Conservation (phyloP, 2,329 filamentous ascomycete genomes). For the Thelonectria rubi region DNA sequence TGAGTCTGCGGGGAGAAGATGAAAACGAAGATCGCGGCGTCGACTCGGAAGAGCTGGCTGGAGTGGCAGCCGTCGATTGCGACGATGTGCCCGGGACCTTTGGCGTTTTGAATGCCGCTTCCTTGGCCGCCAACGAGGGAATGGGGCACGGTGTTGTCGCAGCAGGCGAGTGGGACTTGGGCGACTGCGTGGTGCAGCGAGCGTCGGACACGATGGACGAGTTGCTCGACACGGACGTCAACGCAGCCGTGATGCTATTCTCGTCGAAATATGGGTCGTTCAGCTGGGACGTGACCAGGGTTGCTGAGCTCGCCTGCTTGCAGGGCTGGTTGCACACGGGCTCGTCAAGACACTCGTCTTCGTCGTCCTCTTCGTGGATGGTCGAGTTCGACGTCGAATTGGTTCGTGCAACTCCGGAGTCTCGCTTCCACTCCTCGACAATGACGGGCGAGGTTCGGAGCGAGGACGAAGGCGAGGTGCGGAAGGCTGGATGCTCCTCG, state of each 20-base stretch:
- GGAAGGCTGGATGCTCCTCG: conserved; percentile 64
- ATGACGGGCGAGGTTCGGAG: conserved; percentile 37
- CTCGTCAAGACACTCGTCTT: conserved; percentile 48
- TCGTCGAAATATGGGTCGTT: conserved; percentile 39
- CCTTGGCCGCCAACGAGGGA: conserved; percentile 23
- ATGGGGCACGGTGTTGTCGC: conserved; percentile 29
- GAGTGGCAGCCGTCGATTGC: conserved; percentile 15
- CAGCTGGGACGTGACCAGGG: conserved; percentile 23
- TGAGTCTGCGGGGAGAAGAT: conserved; percentile 37
- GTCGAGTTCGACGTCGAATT: conserved; percentile 48
- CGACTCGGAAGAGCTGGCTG: conserved; percentile 29
- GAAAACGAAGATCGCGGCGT: conserved; percentile 39
- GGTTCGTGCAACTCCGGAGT: conserved; percentile 62
- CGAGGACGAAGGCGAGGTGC: conserved; percentile 41
- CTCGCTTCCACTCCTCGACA: conserved; percentile 60
- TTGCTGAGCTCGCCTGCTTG: conserved; percentile 3
- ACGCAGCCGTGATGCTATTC: conserved; percentile 37
- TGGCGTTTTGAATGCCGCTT: conserved; percentile 3
- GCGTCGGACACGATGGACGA: conserved; percentile 39
- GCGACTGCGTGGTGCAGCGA: conserved; percentile 34
- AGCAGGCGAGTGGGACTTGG: conserved; percentile 29
- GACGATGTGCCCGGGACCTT: conserved; percentile 32
- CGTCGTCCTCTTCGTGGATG: conserved; percentile 53
- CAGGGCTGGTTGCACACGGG: conserved; percentile 20
- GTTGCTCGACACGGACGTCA: conserved; percentile 34